Evolutionary conservation across 495 filamentous ascomycete species (phyloP), one percentile per base, ranked within the genome.

Genomic region (Aspergillus indologenus): DNA sequence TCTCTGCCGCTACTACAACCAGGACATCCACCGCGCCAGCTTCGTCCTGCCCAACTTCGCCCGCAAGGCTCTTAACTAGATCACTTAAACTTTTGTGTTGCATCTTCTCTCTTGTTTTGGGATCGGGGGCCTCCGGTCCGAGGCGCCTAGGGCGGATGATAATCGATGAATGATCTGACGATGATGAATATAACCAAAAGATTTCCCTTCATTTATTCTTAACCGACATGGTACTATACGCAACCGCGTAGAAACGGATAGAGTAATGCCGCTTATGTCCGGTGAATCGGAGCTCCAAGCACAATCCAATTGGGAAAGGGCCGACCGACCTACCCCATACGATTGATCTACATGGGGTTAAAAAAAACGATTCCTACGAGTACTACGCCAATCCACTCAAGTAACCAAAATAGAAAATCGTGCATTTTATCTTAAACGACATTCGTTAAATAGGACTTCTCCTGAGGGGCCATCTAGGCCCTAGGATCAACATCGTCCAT

Each of bases 11-110:
- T 99, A 99, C 84, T 98, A 98, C 81, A 98, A 93, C 78, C 81
- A 87, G 66, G 87, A 90, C 67, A 93, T 98, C 73, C 95, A 99
- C 79, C 86, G 90, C 77, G 92, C 95, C 44, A 86, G 86, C 75
- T 99, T 96, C 74, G 77, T 97, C 54, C 79, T 99, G 70, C 94
- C 94, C 20, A 96, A 84, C 65, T 98, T 97, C 70, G 93, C 95
- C 15, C 82, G 89, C 66, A 82, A 88, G 79, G 92, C 88, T 56
- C 76, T 96, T 54, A 59, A 65, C 49, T 75, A 69, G 56, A 67
- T 64, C 60, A 52, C 46, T 62, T 61, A 47, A 46, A 22, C 34
- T 20, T 45, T 19, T 50, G 40, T 45, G 17, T 31, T 17, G 11
- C 43, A n/a, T 49, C 59, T 54, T 61, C 60, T 54, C 51, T 56